A percentile compares a stretch with the other conserved stretches of the same genome.
Conservation (phyloP, 768 basidiomycete species). For the Lentinula sp. region DNA sequence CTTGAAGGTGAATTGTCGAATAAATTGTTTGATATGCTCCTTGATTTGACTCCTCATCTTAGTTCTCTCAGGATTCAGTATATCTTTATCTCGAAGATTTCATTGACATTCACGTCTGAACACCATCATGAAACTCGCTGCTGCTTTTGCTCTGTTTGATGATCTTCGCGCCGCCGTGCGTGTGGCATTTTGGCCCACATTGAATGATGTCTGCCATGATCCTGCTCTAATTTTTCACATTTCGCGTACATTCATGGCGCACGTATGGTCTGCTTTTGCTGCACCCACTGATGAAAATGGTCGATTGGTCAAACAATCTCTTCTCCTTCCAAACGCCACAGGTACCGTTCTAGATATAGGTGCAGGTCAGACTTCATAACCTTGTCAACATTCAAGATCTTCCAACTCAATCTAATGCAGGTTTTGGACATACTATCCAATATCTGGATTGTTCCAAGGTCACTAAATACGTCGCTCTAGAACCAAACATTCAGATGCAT, state of each 20-base stretch:
- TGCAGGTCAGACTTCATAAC: background rate
- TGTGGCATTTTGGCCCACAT: conserved; percentile 28
- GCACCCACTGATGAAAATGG: conserved; percentile 25
- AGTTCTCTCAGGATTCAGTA: too few relatives aligned
- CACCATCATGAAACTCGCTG: conserved; percentile 3
- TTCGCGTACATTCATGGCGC: conserved; percentile 34
- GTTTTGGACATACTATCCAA: conserved; percentile 54
- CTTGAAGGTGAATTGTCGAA: too few relatives aligned
- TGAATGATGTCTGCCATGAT: conserved; percentile 18
- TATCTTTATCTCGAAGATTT: background rate
- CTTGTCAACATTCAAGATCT: background rate
- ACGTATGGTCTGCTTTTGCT: conserved; percentile 35
- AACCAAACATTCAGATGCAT: conserved; percentile 68
- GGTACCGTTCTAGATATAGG: conserved; percentile 5
- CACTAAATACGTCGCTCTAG: conserved; percentile 63
- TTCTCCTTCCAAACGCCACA: background rate
- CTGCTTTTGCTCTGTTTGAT: conserved; percentile 18
- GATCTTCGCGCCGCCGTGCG: conserved; percentile 24
- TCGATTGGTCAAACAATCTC: conserved; percentile 17
- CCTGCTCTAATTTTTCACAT: conserved; percentile 30
- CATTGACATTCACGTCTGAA: background rate
- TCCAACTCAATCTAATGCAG: conserved; percentile 22
- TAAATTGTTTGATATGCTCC: too few relatives aligned
- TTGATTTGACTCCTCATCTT: too few relatives aligned
- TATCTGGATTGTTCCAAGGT: conserved; percentile 55